Evolutionary conservation across 306 rosid genomes (phyloP), one percentile per base, ranked within the genome.

Genomic region (Vigna angularis): DNA sequence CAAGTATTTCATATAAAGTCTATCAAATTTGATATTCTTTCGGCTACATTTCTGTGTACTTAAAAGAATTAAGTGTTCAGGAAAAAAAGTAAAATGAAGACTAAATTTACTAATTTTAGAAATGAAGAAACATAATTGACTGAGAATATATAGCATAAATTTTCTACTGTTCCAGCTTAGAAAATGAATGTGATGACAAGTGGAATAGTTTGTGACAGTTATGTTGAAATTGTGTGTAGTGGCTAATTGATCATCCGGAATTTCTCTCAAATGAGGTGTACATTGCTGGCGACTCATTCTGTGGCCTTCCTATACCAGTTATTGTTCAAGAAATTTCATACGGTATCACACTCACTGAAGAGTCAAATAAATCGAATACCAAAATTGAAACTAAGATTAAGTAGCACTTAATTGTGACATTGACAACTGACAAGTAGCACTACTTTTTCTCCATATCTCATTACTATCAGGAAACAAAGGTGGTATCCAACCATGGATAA

Each of bases 181-280:
- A 9, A 59, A 6, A 66, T 66, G 13, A 63, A 16, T 1, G 14
- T 12, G 16, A 13, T 1, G 1, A 36, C 14, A 14, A 36, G 10
- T 50, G 11, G 66, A 61, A 14, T 49, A 17, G 50, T 16, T 3
- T 58, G 48, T 15, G 49, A 74, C 7, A 14, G 22, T 55, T 4
- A 40, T 69, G 4, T 69, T 69, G 17, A 9, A 57, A 36, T 30
- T 76, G 14, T 66, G 59, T 83, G 78, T 26, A 91, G 97, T 91
- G 97, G 97, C 17, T 87, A 52, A 32, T 81, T 38, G 78, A 70
- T 82, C 93, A 87, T 68, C 88, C 92, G 4, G 75, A 87, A 61
- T 91, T 85, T 61, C 72, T 42, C 4, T 59, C 88, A 6, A 87
- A 82, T 64, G 65, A 76, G 9, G 11, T 87, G 47, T 89, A 87